Percentiles rank a stretch among this genome's conserved stretches.
Evolutionary conservation across 257 asterid genomes (phyloP).

Genomic region (Jasminum sambac): DNA sequence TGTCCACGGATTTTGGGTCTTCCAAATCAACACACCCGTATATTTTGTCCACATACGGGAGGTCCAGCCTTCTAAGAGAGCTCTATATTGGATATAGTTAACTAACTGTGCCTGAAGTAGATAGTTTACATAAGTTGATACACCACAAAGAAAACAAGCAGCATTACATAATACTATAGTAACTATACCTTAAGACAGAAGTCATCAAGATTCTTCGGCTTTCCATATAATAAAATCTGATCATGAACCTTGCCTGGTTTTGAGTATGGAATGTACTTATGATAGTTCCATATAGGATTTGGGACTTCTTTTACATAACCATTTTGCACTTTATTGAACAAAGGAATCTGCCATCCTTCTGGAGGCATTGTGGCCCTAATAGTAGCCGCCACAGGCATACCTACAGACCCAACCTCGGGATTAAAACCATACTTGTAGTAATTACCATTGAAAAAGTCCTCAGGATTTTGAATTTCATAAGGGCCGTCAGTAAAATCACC

Average conservation of each 20-base stretch:
- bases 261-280: slow-evolving; percentile 89
- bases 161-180: slow-evolving; percentile 11
- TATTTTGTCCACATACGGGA: slow-evolving; percentile 97
- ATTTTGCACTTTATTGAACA: slow-evolving; percentile 50
- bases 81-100: slow-evolving; percentile 91
- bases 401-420: slow-evolving; percentile 99
- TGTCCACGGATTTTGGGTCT: slow-evolving; percentile 99
- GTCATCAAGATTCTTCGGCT: slow-evolving; percentile 81
- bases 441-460: slow-evolving; percentile 77
- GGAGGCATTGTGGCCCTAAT: slow-evolving; percentile 89
- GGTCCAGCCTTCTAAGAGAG: slow-evolving; percentile 97
- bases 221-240: slow-evolving; percentile 83
- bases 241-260: slow-evolving; percentile 83
- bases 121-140: slow-evolving; percentile 15
- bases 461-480: slow-evolving; percentile 90
- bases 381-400: slow-evolving; percentile 98
- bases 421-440: slow-evolving; percentile 82
- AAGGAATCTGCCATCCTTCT: slow-evolving; percentile 87
- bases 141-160: slow-evolving; percentile 3
- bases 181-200: slow-evolving; percentile 82
- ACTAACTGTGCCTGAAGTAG: slow-evolving; percentile 82
- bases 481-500: slow-evolving; percentile 95
- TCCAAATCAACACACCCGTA: slow-evolving; percentile 96
- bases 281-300: slow-evolving; percentile 87
- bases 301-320: slow-evolving; percentile 85